Conservation (phyloP, 371 early-diverging fungal species). For the Mucor plumbeus region DNA sequence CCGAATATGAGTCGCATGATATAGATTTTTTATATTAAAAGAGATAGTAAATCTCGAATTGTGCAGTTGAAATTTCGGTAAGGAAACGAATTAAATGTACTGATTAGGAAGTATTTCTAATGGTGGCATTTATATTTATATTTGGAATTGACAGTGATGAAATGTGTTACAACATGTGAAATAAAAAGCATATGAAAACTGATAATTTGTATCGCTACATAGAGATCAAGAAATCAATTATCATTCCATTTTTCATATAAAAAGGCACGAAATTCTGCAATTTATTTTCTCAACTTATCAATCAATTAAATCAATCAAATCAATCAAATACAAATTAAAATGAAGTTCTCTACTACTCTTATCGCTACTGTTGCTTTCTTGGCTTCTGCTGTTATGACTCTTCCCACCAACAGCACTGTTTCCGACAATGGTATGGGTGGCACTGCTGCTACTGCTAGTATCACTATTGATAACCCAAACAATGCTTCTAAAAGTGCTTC, state of each 20-base stretch:
- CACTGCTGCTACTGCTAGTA: slow-evolving; percentile 20
- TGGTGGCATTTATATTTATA: background rate
- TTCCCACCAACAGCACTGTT: background rate
- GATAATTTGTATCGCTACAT: background rate
- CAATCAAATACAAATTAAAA: background rate
- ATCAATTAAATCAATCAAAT: background rate
- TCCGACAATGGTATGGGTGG: slow-evolving; percentile 16
- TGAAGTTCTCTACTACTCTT: slow-evolving; percentile 6
- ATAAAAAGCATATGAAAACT: background rate
- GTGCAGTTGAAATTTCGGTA: background rate
- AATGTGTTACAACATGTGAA: slow-evolving; percentile 6
- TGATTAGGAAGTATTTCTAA: background rate
- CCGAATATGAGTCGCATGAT: background rate
- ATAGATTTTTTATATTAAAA: background rate
- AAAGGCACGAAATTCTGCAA: background rate
- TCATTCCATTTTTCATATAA: background rate
- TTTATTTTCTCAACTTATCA: background rate
- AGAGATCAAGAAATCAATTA: background rate
- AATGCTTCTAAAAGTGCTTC: background rate
- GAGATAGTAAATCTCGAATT: background rate
- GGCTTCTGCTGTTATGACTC: background rate
- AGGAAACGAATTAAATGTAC: background rate
- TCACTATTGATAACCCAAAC: slow-evolving; percentile 9
- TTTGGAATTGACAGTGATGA: background rate
- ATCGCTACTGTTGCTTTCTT: background rate